Evolutionary conservation across 352 stramenopile species (phyloP).

Genomic region (Albugo laibachii): DNA sequence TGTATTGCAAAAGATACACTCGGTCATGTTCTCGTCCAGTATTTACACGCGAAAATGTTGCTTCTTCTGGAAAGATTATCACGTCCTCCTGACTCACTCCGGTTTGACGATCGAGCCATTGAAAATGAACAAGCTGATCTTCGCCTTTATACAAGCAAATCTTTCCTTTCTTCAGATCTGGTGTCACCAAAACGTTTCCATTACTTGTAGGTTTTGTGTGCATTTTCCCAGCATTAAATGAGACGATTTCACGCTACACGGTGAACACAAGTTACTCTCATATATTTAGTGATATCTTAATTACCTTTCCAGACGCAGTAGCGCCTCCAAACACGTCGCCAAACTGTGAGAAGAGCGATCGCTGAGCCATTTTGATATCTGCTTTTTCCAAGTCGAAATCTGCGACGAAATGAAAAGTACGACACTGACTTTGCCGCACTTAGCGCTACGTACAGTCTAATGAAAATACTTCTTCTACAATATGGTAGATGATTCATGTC

Average conservation of each 20-base stretch:
- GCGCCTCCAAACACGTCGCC: slow-evolving; percentile 56
- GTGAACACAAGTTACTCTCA: not conserved
- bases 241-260: slow-evolving; percentile 58
- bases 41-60: slow-evolving; percentile 73
- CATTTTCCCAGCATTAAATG: slow-evolving; percentile 87
- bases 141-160: slow-evolving; percentile 69
- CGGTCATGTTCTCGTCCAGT: slow-evolving; percentile 70
- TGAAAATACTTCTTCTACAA: too few relatives aligned
- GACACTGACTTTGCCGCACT: too few relatives aligned
- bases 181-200: slow-evolving; percentile 76
- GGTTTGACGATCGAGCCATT: slow-evolving; percentile 83
- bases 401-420: too few relatives aligned
- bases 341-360: slow-evolving; percentile 60
- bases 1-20: slow-evolving; percentile 86
- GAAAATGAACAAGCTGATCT: slow-evolving; percentile 83
- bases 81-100: slow-evolving; percentile 61
- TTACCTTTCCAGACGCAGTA: slow-evolving; percentile 27
- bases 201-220: slow-evolving; percentile 38
- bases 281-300: not conserved
- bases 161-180: slow-evolving; percentile 82
- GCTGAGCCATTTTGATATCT: not conserved
- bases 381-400: too few relatives aligned
- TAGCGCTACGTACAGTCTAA: too few relatives aligned
- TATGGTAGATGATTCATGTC: too few relatives aligned
- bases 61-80: slow-evolving; percentile 85